Conservation (phyloP, 2,329 filamentous ascomycete genomes). For the Geosmithia putterillii region DNA sequence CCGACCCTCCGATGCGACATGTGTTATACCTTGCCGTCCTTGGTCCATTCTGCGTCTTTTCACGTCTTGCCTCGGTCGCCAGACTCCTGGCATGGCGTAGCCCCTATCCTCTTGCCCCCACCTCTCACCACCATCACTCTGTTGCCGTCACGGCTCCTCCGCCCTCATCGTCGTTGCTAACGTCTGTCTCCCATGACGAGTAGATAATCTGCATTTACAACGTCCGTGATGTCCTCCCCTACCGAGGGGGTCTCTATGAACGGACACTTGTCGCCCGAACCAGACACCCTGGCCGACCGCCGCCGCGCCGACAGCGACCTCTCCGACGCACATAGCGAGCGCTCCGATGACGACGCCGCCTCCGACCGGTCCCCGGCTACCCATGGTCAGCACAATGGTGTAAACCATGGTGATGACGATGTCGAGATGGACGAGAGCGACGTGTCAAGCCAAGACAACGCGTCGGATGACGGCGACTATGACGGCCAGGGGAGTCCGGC, state of each 20-base stretch:
- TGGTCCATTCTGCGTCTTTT: slow-evolving; percentile 7
- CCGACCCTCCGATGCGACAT: slow-evolving; percentile 30
- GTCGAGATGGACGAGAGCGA: slow-evolving; percentile 30
- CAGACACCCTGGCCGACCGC: slow-evolving; percentile 22
- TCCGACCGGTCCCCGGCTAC: slow-evolving; percentile 30
- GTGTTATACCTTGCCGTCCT: slow-evolving; percentile 18
- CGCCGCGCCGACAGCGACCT: slow-evolving; percentile 52
- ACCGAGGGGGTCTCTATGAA: slow-evolving; percentile 51
- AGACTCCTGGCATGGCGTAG: background rate
- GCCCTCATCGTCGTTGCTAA: slow-evolving; percentile 21
- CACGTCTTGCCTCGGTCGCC: slow-evolving; percentile 15
- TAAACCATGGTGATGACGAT: slow-evolving; percentile 24
- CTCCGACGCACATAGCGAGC: slow-evolving; percentile 56
- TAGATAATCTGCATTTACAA: slow-evolving; percentile 47
- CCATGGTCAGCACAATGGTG: slow-evolving; percentile 26
- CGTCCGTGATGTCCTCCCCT: slow-evolving; percentile 50
- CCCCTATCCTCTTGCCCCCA: slow-evolving; percentile 6
- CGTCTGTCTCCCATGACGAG: slow-evolving; percentile 13
- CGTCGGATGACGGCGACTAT: slow-evolving; percentile 61
- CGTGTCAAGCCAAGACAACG: slow-evolving; percentile 39
- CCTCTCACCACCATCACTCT: background rate
- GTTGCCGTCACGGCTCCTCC: too few species aligned
- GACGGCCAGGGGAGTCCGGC: slow-evolving; percentile 52
- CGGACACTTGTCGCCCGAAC: slow-evolving; percentile 46
- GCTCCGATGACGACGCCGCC: too few species aligned